Base-by-base conservation (phyloP, 176 grass and related monocot genomes). In the Oryza meyeriana region DNA sequence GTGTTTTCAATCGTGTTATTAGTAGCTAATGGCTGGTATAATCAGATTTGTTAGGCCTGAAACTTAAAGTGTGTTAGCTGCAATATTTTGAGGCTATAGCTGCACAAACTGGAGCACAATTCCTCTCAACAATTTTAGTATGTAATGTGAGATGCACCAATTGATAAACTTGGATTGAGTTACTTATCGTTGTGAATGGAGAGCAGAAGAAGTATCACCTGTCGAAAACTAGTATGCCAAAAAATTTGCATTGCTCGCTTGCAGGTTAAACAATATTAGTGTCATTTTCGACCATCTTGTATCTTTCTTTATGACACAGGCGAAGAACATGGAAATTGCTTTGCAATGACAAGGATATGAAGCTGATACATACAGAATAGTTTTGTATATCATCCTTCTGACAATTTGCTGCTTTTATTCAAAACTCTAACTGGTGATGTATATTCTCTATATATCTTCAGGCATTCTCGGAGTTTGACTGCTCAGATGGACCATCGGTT, bases 391-490 rank as follows among this genome's bases (percentile, higher is more conserved):
- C 0, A 34, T 73, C 20, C 59, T 32, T 18, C 78, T 48, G 38
- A 6, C 6, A 8, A 7, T 67, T 47, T 38, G n/a, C 34, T 79
- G 13, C 29, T 0, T 62, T 0, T 62, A 33, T 61, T 48, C 26
- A 16, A 16, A 65, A 25, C n/a, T 3, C 25, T 42, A 27, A 38
- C 18, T 81, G 1, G 32, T 55, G 35, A 76, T 57, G 44, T 64
- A 34, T 35, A 33, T 0, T 28, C 70, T 34, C 57, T 28, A 10
- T 66, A 8, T 82, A 35, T 71, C 79, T 52, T 57, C 88, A 96
- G 90, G 72, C 84, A 10, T 90, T 93, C 42, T 82, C 78, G 0
- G 26, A 82, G 74, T 72, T 87, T 38, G 88, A 93, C 41, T 78
- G 12, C 73, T 89, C 63, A n/a, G 79, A 83, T 2, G 59, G 34